A percentile compares a stretch with the other conserved stretches of the same genome.
These are phyloP conservation scores for Begonia fuchsioides DNA, from an alignment of 306 rosid species.

Conservation along the genomic window DNA sequence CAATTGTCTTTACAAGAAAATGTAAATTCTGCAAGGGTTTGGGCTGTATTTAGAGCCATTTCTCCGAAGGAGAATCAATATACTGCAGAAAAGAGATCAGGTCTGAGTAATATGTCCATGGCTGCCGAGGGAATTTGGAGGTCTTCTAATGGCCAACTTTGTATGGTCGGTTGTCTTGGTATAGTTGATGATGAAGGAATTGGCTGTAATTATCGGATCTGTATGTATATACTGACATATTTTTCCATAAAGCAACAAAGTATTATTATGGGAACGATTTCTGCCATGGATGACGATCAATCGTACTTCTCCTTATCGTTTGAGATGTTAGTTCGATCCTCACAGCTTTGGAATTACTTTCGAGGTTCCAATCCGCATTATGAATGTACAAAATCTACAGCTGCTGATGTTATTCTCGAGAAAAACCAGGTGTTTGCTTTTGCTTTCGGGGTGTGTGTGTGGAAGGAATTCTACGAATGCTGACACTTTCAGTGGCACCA, in stretches of 20 bases:
- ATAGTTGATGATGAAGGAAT: slow-evolving; percentile 29
- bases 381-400: slow-evolving; percentile 34
- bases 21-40: slow-evolving; percentile 47
- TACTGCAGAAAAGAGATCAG: slow-evolving; percentile 50
- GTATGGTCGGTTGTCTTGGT: slow-evolving; percentile 89
- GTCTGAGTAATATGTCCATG: slow-evolving; percentile 56
- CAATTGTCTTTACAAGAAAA: slow-evolving; percentile 15
- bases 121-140: slow-evolving; percentile 89
- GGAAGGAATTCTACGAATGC: slow-evolving; percentile 64
- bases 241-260: slow-evolving; percentile 65
- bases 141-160: slow-evolving; percentile 77
- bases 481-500: slow-evolving; percentile 88
- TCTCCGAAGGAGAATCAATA: slow-evolving; percentile 57
- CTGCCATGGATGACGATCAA: slow-evolving; percentile 30
- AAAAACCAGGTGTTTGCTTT: slow-evolving; percentile 56
- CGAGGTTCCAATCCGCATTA: slow-evolving; percentile 43
- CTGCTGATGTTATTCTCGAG: slow-evolving; percentile 55
- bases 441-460: slow-evolving; percentile 55
- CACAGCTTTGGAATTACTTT: slow-evolving; percentile 73
- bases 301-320: slow-evolving; percentile 61
- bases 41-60: slow-evolving; percentile 66
- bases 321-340: slow-evolving; percentile 48
- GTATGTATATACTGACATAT: slow-evolving; percentile 58
- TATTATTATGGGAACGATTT: slow-evolving; percentile 50
- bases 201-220: slow-evolving; percentile 53